Percentiles rank a stretch among this genome's conserved stretches.
Evolutionary conservation across 345 rosid genomes (phyloP).

Genomic region (Rhodamnia rubescens): DNA sequence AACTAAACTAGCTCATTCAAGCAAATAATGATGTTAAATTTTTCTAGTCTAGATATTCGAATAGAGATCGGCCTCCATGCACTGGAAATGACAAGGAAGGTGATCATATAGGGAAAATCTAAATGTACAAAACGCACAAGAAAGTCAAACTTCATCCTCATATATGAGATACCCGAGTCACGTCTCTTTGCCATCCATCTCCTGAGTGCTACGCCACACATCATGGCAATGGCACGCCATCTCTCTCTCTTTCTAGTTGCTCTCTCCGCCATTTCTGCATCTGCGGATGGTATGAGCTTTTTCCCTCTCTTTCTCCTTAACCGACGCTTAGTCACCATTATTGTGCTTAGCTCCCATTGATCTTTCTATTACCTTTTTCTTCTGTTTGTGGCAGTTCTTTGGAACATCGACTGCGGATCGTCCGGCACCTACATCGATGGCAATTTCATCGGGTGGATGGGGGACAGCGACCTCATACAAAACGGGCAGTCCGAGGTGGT

Average conservation of each 20-base stretch:
- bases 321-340: neutral
- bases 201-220: neutral
- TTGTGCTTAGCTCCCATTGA: neutral
- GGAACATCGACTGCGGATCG: constrained; percentile 24
- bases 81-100: neutral
- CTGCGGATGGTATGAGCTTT: constrained; percentile 6
- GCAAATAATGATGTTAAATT: neutral
- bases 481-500: constrained; percentile 11
- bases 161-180: neutral
- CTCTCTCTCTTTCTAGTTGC: constrained; percentile 3
- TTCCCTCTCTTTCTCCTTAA: neutral
- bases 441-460: constrained; percentile 7
- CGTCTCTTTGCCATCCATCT: neutral
- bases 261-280: constrained; percentile 4
- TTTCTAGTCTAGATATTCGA: neutral
- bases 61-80: neutral
- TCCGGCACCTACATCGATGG: constrained; percentile 6
- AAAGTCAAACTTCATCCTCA: neutral
- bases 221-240: constrained; percentile 1
- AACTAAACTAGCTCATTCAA: neutral
- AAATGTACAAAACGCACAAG: neutral
- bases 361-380: neutral
- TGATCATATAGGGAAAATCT: neutral
- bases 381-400: constrained; percentile 1
- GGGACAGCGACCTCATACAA: constrained; percentile 11